Conservation (phyloP, 2,329 filamentous ascomycete species). For the Fusarium sp. region DNA sequence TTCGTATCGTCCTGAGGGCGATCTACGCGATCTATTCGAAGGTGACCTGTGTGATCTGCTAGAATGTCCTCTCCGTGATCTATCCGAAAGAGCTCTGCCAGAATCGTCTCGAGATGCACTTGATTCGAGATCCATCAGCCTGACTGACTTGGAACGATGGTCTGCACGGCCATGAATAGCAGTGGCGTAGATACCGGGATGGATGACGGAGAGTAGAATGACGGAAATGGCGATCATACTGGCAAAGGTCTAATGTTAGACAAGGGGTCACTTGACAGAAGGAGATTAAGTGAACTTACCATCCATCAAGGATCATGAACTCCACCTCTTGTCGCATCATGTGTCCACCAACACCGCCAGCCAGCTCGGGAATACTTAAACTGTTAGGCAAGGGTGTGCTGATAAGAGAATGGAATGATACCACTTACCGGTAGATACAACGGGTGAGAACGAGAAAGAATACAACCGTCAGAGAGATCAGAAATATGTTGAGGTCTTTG, state of each 20-base stretch:
- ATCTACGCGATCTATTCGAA: not conserved
- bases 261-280: accelerated
- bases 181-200: not conserved
- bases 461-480: not conserved
- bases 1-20: not conserved
- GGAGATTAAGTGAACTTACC: not conserved
- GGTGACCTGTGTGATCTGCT: not conserved
- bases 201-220: not conserved
- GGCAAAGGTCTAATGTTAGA: accelerated
- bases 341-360: not conserved
- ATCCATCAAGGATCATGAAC: not conserved
- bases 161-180: not conserved
- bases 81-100: not conserved
- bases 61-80: too few species aligned
- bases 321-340: not conserved
- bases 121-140: not conserved
- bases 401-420: accelerated
- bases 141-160: not conserved
- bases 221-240: not conserved
- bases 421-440: not conserved
- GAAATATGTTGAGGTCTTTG: not conserved
- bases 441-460: not conserved
- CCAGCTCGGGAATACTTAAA: not conserved
- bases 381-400: accelerated
- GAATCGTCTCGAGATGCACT: not conserved